These are phyloP conservation scores for Apostasia ramifera DNA, from an alignment of 106 monocot genomes.

Conservation along the genomic window DNA sequence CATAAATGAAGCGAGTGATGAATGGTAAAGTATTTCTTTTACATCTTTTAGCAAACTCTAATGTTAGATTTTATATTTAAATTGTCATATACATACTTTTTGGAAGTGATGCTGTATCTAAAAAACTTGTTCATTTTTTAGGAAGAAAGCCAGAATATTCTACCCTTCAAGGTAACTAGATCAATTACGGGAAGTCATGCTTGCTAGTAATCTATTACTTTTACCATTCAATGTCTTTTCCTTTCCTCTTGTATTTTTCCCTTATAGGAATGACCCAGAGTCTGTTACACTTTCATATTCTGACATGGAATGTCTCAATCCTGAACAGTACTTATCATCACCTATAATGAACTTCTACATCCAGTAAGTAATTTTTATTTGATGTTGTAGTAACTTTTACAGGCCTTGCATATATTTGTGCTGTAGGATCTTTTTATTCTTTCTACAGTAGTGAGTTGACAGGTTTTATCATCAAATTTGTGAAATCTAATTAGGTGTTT, in stretches of 20 bases:
- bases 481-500: too few relatives aligned
- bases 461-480: too few relatives aligned
- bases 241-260: not conserved
- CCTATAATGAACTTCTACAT: slow-evolving; percentile 95
- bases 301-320: slow-evolving; percentile 79
- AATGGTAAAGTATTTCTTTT: slow-evolving; percentile 22
- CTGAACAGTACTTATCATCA: slow-evolving; percentile 69
- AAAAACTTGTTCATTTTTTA: slow-evolving; percentile 21
- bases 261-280: slow-evolving; percentile 62
- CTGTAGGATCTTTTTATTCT: not conserved
- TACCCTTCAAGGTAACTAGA: slow-evolving; percentile 77
- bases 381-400: not conserved
- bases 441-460: not conserved
- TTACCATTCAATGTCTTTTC: not conserved
- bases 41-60: not conserved
- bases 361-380: slow-evolving; percentile 35
- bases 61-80: not conserved
- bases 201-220: not conserved
- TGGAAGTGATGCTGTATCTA: slow-evolving; percentile 3
- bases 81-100: not conserved
- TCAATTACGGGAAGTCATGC: not conserved
- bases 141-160: slow-evolving; percentile 52
- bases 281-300: slow-evolving; percentile 53
- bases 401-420: not conserved
- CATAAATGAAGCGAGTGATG: slow-evolving; percentile 12